A percentile compares a stretch with the other conserved stretches of the same genome.
These are phyloP conservation scores for Aspergillus fischeri DNA, from an alignment of 2,329 filamentous ascomycete species.

Conservation along the genomic window DNA sequence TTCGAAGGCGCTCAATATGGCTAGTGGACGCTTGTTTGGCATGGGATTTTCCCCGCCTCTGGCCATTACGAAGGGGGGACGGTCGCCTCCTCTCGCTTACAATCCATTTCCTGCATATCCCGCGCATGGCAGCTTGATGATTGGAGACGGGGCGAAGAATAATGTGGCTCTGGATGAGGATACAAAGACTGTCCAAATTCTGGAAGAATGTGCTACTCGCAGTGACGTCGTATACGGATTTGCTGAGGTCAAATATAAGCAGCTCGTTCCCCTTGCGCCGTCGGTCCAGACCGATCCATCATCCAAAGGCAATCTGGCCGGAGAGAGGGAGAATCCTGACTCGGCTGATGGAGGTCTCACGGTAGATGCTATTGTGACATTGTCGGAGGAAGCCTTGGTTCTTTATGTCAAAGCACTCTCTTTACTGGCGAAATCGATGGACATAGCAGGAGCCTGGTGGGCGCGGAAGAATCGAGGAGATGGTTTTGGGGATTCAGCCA, in stretches of 20 bases:
- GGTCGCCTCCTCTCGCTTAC: constrained; percentile 44
- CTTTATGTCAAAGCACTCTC: constrained; percentile 93
- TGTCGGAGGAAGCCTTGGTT: constrained; percentile 92
- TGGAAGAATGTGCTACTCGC: constrained; percentile 87
- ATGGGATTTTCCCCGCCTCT: constrained; percentile 49
- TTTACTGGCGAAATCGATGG: constrained; percentile 89
- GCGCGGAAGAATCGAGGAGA: constrained; percentile 69
- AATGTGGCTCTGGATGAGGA: constrained; percentile 71
- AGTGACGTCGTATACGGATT: constrained; percentile 97
- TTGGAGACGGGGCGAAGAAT: constrained; percentile 60
- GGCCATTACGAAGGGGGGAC: constrained; percentile 41
- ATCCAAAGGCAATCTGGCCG: constrained; percentile 26
- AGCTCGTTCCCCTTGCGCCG: constrained; percentile 84
- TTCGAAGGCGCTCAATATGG: constrained; percentile 90
- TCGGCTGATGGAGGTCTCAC: constrained; percentile 75
- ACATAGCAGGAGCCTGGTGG: constrained; percentile 93
- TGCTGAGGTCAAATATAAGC: constrained; percentile 97
- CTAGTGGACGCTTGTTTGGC: constrained; percentile 60
- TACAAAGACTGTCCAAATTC: constrained; percentile 67
- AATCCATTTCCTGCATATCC: constrained; percentile 83
- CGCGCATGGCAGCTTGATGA: constrained; percentile 64
- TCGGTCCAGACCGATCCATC: constrained; percentile 47
- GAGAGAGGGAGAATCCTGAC: constrained; percentile 37
- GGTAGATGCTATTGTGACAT: constrained; percentile 73
- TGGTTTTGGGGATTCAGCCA: constrained; percentile 41